Evolutionary conservation across 352 stramenopile species (phyloP).

Genomic region (Phytophthora citrophthora): DNA sequence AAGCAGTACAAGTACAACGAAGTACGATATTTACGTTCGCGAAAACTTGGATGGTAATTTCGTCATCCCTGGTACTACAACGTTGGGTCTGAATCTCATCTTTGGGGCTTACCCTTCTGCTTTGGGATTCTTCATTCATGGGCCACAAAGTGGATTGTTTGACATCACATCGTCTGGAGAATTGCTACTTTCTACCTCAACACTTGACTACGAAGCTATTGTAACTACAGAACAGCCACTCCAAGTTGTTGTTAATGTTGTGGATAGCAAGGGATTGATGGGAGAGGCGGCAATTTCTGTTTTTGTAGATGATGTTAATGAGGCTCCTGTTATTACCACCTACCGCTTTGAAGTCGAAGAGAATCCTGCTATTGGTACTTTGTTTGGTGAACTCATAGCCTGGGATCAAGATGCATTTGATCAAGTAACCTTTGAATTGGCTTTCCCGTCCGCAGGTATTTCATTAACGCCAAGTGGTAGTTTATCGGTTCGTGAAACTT

Average conservation of each 20-base stretch:
- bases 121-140: conserved; percentile 34
- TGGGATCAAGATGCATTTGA: conserved; percentile 49
- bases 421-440: conserved; percentile 27
- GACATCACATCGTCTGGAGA: conserved; percentile 31
- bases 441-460: conserved; percentile 42
- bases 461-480: conserved; percentile 45
- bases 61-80: conserved; percentile 8
- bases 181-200: conserved; percentile 23
- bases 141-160: conserved; percentile 24
- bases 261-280: conserved; percentile 44
- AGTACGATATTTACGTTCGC: conserved; percentile 32
- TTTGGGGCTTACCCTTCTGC: conserved; percentile 35
- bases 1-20: conserved; percentile 36
- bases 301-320: conserved; percentile 63
- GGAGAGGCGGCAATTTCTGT: conserved; percentile 43
- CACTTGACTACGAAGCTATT: conserved; percentile 52
- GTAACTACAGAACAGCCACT: conserved; percentile 20
- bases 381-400: conserved; percentile 44
- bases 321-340: conserved; percentile 39
- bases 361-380: conserved; percentile 46
- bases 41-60: conserved; percentile 6
- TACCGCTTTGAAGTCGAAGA: conserved; percentile 50
- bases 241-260: conserved; percentile 37
- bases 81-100: conserved; percentile 17
- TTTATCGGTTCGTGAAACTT: conserved; percentile 43